phyloP scores from a whole-genome alignment of 495 filamentous ascomycete species.

The Penicillium verhagenii region DNA sequence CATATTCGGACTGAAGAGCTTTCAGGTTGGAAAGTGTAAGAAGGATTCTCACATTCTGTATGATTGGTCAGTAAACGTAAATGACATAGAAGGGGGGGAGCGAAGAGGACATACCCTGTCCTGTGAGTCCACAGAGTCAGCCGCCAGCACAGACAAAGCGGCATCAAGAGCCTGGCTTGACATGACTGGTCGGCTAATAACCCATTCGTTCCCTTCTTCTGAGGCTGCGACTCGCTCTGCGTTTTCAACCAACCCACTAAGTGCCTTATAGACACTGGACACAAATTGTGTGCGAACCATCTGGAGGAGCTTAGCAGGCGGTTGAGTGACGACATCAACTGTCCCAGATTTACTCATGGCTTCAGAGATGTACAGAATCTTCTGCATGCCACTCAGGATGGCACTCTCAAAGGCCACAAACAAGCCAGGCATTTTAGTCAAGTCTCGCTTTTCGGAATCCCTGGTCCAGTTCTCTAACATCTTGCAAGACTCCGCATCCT shows the following conservation, averaged over 20 bases:
- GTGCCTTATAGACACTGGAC: constrained; percentile 82
- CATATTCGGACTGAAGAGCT: constrained; percentile 68
- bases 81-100: not conserved
- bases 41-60: constrained; percentile 84
- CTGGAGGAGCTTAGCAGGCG: constrained; percentile 77
- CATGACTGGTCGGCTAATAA: constrained; percentile 28
- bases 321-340: constrained; percentile 75
- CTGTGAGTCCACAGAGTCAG: constrained; percentile 61
- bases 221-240: constrained; percentile 69
- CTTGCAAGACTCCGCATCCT: constrained; percentile 85
- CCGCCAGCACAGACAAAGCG: constrained; percentile 36
- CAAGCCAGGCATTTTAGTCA: constrained; percentile 84
- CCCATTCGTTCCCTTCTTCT: constrained; percentile 58
- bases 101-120: constrained; percentile 59
- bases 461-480: constrained; percentile 90
- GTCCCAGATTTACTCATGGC: constrained; percentile 65
- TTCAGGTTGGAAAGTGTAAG: constrained; percentile 89
- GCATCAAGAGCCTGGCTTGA: constrained; percentile 30
- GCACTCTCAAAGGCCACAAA: constrained; percentile 78
- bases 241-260: constrained; percentile 94
- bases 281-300: constrained; percentile 87
- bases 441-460: constrained; percentile 69
- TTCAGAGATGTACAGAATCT: constrained; percentile 88
- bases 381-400: constrained; percentile 81
- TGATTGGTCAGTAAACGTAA: constrained; percentile 2